Conservation (phyloP, 768 basidiomycete species). For the Solioccasus polychromus region DNA sequence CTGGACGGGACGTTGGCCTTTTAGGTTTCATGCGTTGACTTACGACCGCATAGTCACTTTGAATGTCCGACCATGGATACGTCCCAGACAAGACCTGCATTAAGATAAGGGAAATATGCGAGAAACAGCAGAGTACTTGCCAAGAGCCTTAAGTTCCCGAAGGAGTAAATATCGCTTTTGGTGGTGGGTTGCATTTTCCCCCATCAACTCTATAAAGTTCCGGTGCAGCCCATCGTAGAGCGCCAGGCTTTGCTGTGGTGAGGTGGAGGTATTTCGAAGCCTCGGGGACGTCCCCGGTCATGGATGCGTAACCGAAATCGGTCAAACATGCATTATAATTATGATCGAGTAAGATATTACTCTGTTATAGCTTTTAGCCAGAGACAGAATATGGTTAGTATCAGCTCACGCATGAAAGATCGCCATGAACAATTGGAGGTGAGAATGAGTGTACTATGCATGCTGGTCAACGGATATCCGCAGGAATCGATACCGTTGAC, state of each 20-base stretch:
- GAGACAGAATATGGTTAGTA: background rate
- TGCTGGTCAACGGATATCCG: background rate
- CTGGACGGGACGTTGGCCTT: background rate
- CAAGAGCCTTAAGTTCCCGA: conserved; percentile 28
- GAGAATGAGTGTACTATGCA: conserved; percentile 13
- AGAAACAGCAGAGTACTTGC: too few species aligned
- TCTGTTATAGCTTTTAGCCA: background rate
- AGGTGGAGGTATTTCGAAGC: background rate
- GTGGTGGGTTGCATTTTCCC: background rate
- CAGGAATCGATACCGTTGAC: background rate
- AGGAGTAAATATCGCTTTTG: conserved; percentile 17
- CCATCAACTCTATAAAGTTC: conserved; percentile 22
- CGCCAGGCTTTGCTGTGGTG: conserved; percentile 30
- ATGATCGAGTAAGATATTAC: conserved; percentile 4
- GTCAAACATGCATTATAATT: background rate
- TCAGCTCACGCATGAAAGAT: conserved; percentile 7
- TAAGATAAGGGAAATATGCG: too few species aligned
- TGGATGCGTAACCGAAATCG: conserved; percentile 8
- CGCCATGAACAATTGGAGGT: conserved; percentile 13
- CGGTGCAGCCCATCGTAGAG: conserved; percentile 46
- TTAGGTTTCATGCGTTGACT: conserved; percentile 5
- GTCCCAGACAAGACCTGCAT: conserved; percentile 21
- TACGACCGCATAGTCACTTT: background rate
- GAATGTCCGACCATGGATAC: conserved; percentile 3
- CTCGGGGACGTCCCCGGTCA: conserved; percentile 1